Conservation (phyloP, 257 asterid species). For the Prunella vulgaris region DNA sequence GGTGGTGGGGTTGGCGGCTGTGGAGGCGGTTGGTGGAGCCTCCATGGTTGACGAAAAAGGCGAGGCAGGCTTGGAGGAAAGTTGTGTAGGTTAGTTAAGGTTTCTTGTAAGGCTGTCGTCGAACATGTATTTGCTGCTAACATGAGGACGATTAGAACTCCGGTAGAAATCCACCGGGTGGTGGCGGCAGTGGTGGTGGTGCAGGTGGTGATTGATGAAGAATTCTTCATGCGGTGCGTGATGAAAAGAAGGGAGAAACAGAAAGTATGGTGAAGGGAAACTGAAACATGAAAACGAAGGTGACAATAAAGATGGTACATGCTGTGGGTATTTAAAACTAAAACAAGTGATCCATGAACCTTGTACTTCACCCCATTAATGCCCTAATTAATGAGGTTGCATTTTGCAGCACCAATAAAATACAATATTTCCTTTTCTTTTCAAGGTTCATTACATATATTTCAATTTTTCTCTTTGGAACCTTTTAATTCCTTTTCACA, state of each 20-base stretch:
- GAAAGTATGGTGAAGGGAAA: background rate
- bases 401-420: slow-evolving; percentile 16
- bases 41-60: slow-evolving; percentile 2
- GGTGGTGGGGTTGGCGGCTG: background rate
- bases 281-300: slow-evolving; percentile 16
- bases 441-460: too few species aligned
- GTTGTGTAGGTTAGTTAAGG: background rate
- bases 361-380: slow-evolving; percentile 29
- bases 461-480: too few species aligned
- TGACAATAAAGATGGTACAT: slow-evolving; percentile 6
- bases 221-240: slow-evolving; percentile 26
- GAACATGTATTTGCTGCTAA: slow-evolving; percentile 17
- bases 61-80: background rate
- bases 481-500: too few species aligned
- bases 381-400: slow-evolving; percentile 30
- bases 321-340: slow-evolving; percentile 32
- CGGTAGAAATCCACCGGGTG: slow-evolving; percentile 10
- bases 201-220: too few species aligned
- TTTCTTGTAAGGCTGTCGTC: background rate
- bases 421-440: background rate
- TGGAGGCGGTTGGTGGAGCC: slow-evolving; percentile 11
- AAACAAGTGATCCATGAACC: slow-evolving; percentile 42
- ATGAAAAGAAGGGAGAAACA: background rate
- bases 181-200: slow-evolving; percentile 5
- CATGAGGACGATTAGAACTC: slow-evolving; percentile 19